phyloP scores from a whole-genome alignment of 331 rosid species.

The Arachis monticola region DNA sequence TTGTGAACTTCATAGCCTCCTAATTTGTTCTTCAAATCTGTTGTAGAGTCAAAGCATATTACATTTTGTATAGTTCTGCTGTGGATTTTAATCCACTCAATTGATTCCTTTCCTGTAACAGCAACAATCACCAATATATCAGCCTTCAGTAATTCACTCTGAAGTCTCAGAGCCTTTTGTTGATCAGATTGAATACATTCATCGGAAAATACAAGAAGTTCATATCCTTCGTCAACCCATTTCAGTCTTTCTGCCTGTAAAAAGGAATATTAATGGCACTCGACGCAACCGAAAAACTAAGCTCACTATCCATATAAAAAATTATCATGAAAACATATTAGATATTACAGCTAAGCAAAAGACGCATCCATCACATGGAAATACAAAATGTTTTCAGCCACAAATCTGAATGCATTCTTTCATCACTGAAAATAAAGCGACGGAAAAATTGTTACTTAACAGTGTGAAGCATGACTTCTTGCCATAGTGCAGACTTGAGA shows the following conservation, averaged over 20 bases:
- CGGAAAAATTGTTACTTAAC: slow-evolving; percentile 46
- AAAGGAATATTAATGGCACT: slow-evolving; percentile 15
- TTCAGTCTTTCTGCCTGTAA: slow-evolving; percentile 78
- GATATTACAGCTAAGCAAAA: neutral
- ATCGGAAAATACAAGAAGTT: slow-evolving; percentile 77
- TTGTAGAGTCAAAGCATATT: slow-evolving; percentile 78
- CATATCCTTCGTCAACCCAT: slow-evolving; percentile 88
- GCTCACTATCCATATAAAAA: slow-evolving; percentile 9
- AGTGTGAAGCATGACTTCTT: slow-evolving; percentile 89
- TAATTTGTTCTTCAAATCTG: slow-evolving; percentile 62
- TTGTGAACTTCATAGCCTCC: slow-evolving; percentile 65
- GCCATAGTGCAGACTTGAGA: slow-evolving; percentile 74
- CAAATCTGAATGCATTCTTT: neutral
- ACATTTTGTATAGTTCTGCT: slow-evolving; percentile 51
- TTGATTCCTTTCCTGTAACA: slow-evolving; percentile 61
- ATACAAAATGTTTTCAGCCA: slow-evolving; percentile 2
- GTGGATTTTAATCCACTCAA: slow-evolving; percentile 56
- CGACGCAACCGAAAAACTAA: slow-evolving; percentile 15
- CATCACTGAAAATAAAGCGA: neutral
- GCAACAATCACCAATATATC: slow-evolving; percentile 77
- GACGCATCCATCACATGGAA: too few relatives aligned
- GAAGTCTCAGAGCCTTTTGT: slow-evolving; percentile 39
- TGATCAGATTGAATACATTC: slow-evolving; percentile 44
- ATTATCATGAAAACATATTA: neutral
- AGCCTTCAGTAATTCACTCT: slow-evolving; percentile 45